A percentile compares a stretch with the other conserved stretches of the same genome.
Conservation (phyloP, 768 basidiomycete species). For the Pholiota microspora region DNA sequence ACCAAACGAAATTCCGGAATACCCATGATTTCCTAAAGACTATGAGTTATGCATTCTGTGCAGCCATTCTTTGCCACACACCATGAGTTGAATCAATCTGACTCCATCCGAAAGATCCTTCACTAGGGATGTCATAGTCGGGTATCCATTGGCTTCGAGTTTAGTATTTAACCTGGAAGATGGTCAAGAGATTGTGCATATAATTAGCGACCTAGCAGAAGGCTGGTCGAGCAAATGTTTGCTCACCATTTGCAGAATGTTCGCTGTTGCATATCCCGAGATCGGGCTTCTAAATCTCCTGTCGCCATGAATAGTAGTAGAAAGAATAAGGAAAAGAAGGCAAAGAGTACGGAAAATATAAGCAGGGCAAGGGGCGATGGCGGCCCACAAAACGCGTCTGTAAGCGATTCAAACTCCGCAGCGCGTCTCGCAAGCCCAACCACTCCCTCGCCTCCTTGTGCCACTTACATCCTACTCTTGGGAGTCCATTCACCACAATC, state of each 20-base stretch:
- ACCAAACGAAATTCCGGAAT: constrained; percentile 8
- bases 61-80: constrained; percentile 24
- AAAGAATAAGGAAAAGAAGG: neutral
- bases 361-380: neutral
- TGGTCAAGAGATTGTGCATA: neutral
- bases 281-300: constrained; percentile 61
- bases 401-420: constrained; percentile 37
- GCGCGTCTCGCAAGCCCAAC: constrained; percentile 33
- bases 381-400: constrained; percentile 27
- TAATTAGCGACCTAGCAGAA: constrained; percentile 5
- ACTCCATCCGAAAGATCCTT: constrained; percentile 94
- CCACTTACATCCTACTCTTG: neutral
- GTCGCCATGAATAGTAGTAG: constrained; percentile 8
- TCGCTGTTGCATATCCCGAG: constrained; percentile 65
- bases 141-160: constrained; percentile 80
- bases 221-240: neutral
- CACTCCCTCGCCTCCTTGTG: constrained; percentile 14
- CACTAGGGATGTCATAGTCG: constrained; percentile 86
- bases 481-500: neutral
- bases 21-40: constrained; percentile 93
- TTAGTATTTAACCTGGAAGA: constrained; percentile 88
- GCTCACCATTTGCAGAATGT: constrained; percentile 91
- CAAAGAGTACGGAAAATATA: constrained; percentile 7
- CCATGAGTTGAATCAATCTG: constrained; percentile 93
- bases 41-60: constrained; percentile 15